Conservation (phyloP, 139 green algal genomes). For the Closterium sp. region DNA sequence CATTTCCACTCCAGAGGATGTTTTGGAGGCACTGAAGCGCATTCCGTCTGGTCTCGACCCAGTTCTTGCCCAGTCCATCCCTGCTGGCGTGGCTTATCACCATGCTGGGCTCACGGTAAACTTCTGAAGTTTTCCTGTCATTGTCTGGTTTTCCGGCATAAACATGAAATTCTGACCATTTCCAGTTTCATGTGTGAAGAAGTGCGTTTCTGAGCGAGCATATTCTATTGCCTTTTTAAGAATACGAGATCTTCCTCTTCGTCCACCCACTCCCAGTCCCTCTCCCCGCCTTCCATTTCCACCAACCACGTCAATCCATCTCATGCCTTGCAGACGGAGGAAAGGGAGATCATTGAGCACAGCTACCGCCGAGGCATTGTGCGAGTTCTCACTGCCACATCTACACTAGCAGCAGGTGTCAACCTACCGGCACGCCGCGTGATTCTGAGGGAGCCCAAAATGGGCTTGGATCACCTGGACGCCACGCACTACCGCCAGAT, state of each 20-base stretch:
- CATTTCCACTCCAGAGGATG: conserved; percentile 2
- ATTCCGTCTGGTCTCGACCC: conserved; percentile 20
- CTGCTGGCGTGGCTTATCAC: conserved; percentile 79
- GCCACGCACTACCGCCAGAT: conserved; percentile 51
- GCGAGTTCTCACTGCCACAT: conserved; percentile 85
- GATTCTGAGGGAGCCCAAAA: conserved; percentile 41
- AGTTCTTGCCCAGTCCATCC: conserved; percentile 40
- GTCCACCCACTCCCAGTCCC: not conserved
- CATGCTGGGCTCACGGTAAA: conserved; percentile 57
- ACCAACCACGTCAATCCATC: not conserved
- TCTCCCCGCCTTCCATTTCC: not conserved
- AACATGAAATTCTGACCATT: not conserved
- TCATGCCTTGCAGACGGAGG: conserved; percentile 46
- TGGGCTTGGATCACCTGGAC: conserved; percentile 28
- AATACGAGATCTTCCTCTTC: too few species aligned
- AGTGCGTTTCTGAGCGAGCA: too few species aligned
- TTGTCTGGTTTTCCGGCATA: not conserved
- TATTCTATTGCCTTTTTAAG: too few species aligned
- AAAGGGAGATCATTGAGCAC: conserved; percentile 73
- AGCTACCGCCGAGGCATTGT: conserved; percentile 74
- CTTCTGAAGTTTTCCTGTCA: not conserved
- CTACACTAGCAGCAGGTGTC: conserved; percentile 78
- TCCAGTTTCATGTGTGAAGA: too few species aligned
- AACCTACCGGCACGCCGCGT: conserved; percentile 58
- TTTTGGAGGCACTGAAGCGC: conserved; percentile 26